These are phyloP conservation scores for Pisolithus marmoratus DNA, from an alignment of 768 basidiomycete species.

Conservation along the genomic window DNA sequence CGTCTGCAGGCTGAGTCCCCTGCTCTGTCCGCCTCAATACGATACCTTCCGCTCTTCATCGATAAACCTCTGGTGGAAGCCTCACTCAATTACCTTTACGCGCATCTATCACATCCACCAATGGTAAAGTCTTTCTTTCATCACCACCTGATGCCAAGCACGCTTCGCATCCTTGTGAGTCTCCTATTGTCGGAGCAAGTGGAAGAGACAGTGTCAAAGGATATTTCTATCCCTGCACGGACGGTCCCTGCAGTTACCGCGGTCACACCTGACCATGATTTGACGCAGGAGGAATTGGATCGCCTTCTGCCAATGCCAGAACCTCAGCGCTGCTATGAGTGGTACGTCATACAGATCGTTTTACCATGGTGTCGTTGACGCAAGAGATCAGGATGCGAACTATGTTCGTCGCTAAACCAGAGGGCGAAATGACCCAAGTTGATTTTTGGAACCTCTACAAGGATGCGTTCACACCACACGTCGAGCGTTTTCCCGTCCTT, in stretches of 20 bases:
- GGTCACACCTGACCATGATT: constrained; percentile 52
- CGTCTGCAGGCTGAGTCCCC: constrained; percentile 52
- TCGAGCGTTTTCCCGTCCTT: constrained; percentile 55
- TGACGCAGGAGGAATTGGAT: constrained; percentile 67
- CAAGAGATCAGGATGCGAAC: constrained; percentile 69
- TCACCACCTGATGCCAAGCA: constrained; percentile 63
- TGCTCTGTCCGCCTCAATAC: constrained; percentile 57
- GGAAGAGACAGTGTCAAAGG: constrained; percentile 59
- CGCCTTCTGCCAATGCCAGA: constrained; percentile 53
- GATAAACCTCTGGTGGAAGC: constrained; percentile 69
- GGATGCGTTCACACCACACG: constrained; percentile 63
- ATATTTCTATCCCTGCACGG: constrained; percentile 54
- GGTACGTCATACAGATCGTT: constrained; percentile 38
- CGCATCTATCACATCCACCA: constrained; percentile 65
- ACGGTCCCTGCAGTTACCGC: constrained; percentile 51
- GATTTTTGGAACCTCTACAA: constrained; percentile 95
- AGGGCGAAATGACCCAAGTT: constrained; percentile 86
- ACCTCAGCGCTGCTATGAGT: constrained; percentile 78
- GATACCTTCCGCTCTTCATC: constrained; percentile 65
- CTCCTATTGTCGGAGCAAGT: constrained; percentile 67
- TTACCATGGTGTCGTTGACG: constrained; percentile 8
- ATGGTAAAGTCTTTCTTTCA: constrained; percentile 76
- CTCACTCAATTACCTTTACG: constrained; percentile 68
- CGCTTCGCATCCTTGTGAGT: constrained; percentile 61
- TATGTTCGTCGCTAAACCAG: constrained; percentile 74